phyloP scores from a whole-genome alignment of 306 rosid genomes.

The Styphnolobium japonicum region DNA sequence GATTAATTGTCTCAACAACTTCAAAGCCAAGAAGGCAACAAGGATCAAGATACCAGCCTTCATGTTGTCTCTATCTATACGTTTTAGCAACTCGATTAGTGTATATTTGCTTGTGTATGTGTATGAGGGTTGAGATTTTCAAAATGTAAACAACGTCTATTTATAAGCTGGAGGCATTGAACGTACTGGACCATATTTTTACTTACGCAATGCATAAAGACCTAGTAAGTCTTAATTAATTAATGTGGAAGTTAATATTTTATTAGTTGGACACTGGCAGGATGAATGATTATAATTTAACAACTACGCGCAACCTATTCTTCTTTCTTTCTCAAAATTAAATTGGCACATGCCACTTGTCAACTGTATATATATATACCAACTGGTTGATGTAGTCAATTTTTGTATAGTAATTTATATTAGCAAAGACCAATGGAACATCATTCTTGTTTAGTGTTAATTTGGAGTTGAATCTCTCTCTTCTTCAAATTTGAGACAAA shows the following conservation, averaged over 20 bases:
- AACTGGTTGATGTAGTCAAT: too few relatives aligned
- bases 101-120: background rate
- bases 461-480: too few relatives aligned
- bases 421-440: too few relatives aligned
- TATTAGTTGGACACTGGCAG: too few relatives aligned
- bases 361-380: too few relatives aligned
- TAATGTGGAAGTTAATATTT: background rate
- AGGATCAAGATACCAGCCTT: background rate
- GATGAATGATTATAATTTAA: background rate
- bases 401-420: too few relatives aligned
- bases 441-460: too few relatives aligned
- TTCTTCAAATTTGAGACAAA: too few relatives aligned
- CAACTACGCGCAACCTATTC: background rate
- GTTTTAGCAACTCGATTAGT: background rate
- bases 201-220: background rate
- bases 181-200: background rate
- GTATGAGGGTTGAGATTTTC: background rate
- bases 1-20: too few relatives aligned
- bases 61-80: background rate
- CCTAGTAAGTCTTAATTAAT: background rate
- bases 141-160: background rate
- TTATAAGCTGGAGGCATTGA: constrained; percentile 3
- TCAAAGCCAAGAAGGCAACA: background rate
- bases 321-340: too few relatives aligned
- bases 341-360: too few relatives aligned